Conservation (phyloP, 2,329 filamentous ascomycete species). For the Remersonia thermophila region DNA sequence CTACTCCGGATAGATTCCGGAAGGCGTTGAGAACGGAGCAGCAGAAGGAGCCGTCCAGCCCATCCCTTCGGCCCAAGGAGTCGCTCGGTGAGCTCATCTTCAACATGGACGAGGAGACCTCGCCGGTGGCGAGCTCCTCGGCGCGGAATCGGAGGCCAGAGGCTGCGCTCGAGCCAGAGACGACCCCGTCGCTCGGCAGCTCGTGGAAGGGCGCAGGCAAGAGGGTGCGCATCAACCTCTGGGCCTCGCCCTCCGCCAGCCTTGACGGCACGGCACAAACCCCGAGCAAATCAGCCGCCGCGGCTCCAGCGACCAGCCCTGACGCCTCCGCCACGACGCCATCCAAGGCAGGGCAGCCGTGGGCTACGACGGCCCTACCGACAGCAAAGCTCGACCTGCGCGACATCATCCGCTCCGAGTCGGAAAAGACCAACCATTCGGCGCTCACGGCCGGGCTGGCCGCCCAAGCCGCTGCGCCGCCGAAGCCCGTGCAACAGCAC, state of each 20-base stretch:
- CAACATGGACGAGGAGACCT: slow-evolving; percentile 66
- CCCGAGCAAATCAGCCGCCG: not conserved
- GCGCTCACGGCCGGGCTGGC: slow-evolving; percentile 42
- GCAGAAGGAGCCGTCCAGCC: slow-evolving; percentile 46
- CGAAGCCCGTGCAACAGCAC: slow-evolving; percentile 19
- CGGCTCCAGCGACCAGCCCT: not conserved
- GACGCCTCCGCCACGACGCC: slow-evolving; percentile 8
- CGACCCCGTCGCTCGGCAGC: slow-evolving; percentile 21
- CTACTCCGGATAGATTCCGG: slow-evolving; percentile 32
- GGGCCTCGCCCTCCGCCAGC: slow-evolving; percentile 1
- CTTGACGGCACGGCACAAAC: not conserved
- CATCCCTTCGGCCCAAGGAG: slow-evolving; percentile 53
- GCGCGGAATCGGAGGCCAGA: slow-evolving; percentile 5
- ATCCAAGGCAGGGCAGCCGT: slow-evolving; percentile 29
- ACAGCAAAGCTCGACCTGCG: slow-evolving; percentile 59
- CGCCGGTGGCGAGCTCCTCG: slow-evolving; percentile 19
- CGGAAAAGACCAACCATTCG: slow-evolving; percentile 29
- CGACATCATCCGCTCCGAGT: slow-evolving; percentile 57
- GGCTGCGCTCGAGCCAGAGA: not conserved
- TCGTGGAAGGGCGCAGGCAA: slow-evolving; percentile 21
- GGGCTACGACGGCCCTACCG: slow-evolving; percentile 38
- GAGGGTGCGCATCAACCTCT: slow-evolving; percentile 6
- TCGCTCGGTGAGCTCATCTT: slow-evolving; percentile 76
- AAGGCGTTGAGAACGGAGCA: slow-evolving; percentile 25
- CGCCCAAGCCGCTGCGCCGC: slow-evolving; percentile 29